These are phyloP conservation scores for Podaxis pistillaris DNA, from an alignment of 768 basidiomycete species.

Conservation along the genomic window DNA sequence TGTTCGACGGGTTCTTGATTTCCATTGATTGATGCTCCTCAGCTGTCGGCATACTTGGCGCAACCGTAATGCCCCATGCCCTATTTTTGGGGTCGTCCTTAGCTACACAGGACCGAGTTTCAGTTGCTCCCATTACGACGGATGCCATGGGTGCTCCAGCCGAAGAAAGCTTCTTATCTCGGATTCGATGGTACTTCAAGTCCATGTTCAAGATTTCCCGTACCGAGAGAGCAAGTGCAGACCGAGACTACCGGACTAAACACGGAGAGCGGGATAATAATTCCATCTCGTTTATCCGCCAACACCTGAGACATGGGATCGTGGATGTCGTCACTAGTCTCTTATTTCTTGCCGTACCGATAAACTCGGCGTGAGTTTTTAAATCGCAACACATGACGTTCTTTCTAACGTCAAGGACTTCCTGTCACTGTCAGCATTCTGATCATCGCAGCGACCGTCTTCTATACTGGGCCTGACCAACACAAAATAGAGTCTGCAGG, in stretches of 20 bases:
- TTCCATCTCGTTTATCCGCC: slow-evolving; percentile 40
- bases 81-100: slow-evolving; percentile 36
- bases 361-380: slow-evolving; percentile 61
- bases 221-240: slow-evolving; percentile 29
- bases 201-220: slow-evolving; percentile 30
- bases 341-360: slow-evolving; percentile 68
- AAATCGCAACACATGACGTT: neutral
- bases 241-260: slow-evolving; percentile 30
- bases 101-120: slow-evolving; percentile 34
- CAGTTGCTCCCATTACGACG: slow-evolving; percentile 19
- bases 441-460: slow-evolving; percentile 70
- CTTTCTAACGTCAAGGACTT: neutral
- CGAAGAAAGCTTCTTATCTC: slow-evolving; percentile 12
- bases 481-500: slow-evolving; percentile 45
- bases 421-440: slow-evolving; percentile 52
- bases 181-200: slow-evolving; percentile 16
- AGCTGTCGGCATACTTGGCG: slow-evolving; percentile 63
- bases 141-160: neutral
- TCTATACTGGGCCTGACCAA: slow-evolving; percentile 42
- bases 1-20: neutral
- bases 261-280: slow-evolving; percentile 52
- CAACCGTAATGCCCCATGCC: slow-evolving; percentile 82
- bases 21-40: slow-evolving; percentile 14
- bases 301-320: slow-evolving; percentile 56
- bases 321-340: slow-evolving; percentile 59